Percentiles rank a stretch among this genome's conserved stretches.
These are phyloP conservation scores for Kalaharituber pfeilii DNA, from an alignment of 2,329 filamentous ascomycete species.

Conservation along the genomic window DNA sequence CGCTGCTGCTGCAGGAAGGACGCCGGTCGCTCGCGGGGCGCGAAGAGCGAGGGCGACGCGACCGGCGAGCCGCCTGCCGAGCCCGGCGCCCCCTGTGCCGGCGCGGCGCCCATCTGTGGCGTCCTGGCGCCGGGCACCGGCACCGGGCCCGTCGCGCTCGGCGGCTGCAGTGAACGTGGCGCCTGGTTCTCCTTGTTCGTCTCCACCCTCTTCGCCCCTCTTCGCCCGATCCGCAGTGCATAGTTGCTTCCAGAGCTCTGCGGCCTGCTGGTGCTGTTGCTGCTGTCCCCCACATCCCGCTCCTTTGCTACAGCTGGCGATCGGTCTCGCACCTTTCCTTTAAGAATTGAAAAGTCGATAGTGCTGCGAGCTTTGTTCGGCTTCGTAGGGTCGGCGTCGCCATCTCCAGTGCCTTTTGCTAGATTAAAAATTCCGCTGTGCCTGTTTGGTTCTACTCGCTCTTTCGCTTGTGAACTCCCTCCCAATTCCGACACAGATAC, in stretches of 20 bases:
- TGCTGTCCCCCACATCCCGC: conserved; percentile 30
- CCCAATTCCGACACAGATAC: conserved; percentile 15
- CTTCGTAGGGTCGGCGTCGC: conserved; percentile 39
- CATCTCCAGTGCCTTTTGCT: conserved; percentile 32
- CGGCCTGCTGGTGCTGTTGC: conserved; percentile 27
- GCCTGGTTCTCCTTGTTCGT: conserved; percentile 18
- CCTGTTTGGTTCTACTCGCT: conserved; percentile 9
- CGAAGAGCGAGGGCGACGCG: not conserved
- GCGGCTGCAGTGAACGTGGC: conserved; percentile 19
- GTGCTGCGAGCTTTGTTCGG: conserved; percentile 68
- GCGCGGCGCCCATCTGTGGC: no score
- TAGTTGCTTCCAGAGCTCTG: not conserved
- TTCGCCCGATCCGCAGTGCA: not conserved
- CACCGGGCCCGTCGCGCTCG: not conserved
- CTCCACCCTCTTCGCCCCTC: not conserved
- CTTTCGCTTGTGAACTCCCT: conserved; percentile 13
- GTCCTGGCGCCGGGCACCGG: not conserved
- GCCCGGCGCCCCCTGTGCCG: no score
- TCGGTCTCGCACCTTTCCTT: conserved; percentile 31
- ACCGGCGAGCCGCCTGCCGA: not conserved
- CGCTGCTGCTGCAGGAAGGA: not conserved
- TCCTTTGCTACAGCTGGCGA: no score
- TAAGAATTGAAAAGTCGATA: conserved; percentile 57
- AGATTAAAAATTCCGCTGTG: conserved; percentile 27
- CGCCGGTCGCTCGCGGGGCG: not conserved